Percentiles rank a stretch among this genome's conserved stretches.
phyloP scores from a whole-genome alignment of 352 stramenopile species.

The Phytopythium vexans region DNA sequence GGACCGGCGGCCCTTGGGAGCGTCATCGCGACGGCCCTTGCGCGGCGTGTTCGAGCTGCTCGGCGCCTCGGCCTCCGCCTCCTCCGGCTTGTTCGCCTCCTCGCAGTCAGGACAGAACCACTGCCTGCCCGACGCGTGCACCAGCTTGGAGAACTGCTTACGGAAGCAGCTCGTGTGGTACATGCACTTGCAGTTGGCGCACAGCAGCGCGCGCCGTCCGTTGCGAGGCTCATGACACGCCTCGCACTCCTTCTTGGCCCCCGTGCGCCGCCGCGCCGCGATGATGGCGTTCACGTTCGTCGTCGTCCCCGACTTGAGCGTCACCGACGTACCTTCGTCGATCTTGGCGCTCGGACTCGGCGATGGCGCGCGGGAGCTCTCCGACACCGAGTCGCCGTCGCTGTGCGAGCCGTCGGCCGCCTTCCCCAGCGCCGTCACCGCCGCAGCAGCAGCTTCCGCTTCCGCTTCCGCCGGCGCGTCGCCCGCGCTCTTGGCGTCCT shows the following conservation, averaged over 20 bases:
- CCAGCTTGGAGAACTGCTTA: constrained; percentile 71
- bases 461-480: constrained; percentile 14
- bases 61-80: constrained; percentile 5
- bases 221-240: constrained; percentile 74
- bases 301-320: constrained; percentile 45
- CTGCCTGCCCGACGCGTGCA: constrained; percentile 56
- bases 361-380: constrained; percentile 14
- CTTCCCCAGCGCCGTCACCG: constrained; percentile 4
- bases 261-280: constrained; percentile 57
- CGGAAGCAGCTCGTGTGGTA: constrained; percentile 85
- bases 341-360: constrained; percentile 16
- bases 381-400: constrained; percentile 34
- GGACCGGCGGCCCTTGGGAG: constrained; percentile 17
- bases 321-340: constrained; percentile 14
- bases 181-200: constrained; percentile 76
- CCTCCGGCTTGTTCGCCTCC: constrained; percentile 36
- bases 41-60: constrained; percentile 22
- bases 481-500: constrained; percentile 3
- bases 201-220: constrained; percentile 73
- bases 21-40: constrained; percentile 29
- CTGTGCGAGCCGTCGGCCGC: constrained; percentile 1
- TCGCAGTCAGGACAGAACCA: constrained; percentile 85
- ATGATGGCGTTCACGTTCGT: constrained; percentile 72
- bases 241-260: constrained; percentile 66
- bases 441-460: constrained; percentile 3